Base-by-base conservation (phyloP, 108 stramenopile genomes). In the Conticribra guillardii region DNA sequence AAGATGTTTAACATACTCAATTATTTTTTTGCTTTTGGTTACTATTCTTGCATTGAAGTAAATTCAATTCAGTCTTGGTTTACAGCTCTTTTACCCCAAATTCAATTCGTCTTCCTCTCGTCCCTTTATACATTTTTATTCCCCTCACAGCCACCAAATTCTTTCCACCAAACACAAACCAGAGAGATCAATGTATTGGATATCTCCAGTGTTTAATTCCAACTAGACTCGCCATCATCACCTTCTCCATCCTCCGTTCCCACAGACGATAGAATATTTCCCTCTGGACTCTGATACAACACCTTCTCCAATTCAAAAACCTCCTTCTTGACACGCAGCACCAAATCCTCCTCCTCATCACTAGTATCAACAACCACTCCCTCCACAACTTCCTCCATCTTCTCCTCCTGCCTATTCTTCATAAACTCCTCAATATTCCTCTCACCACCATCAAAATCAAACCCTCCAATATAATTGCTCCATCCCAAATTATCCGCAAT, bases 401-500 rank as follows among this genome's bases (percentile, higher is more conserved):
- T 59, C 27, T 56, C 73, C 37, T 44, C 58, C 3, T 41, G 22
- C 53, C 60, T 56, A 64, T 70, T 77, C 29, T 44, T 54, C 56
- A 77, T 65, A 69, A 79, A 87, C 21, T 76, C 82, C 70, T 89
- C 90, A 62, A 90, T 88, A 67, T 85, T 82, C 26, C 31, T 69
- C 32, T 79, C 70, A 7, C 79, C 86, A n/a, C 63, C 54, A 23
- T 70, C 76, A 45, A 55, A 69, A 68, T 87, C 79, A 66, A 84
- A 84, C 15, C 83, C 84, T 50, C 68, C 73, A 9, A 67, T 51
- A 48, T 79, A 80, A 64, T 76, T 65, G 34, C 27, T 60, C 81
- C 81, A 85, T 33, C 84, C 84, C 9, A 90, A 70, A 79, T 93
- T 88, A 68, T 93, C 92, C 2, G 89, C 88, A 63, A 93, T 89